Evolutionary conservation across 768 basidiomycete genomes (phyloP).

Genomic region (Serendipita sp.): DNA sequence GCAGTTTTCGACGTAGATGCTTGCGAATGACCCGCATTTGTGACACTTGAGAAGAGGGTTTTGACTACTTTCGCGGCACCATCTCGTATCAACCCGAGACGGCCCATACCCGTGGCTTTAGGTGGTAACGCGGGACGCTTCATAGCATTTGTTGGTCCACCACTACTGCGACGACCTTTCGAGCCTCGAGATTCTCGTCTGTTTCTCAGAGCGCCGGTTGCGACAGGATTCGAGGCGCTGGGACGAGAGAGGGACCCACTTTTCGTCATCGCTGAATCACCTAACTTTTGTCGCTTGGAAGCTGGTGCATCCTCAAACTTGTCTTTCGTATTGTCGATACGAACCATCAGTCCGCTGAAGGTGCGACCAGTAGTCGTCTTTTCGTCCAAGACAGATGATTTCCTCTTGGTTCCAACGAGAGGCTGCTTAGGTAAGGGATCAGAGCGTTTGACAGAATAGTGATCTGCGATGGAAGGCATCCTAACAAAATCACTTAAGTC

Average conservation of each 20-base stretch:
- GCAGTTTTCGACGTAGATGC: neutral
- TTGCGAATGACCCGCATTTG: neutral
- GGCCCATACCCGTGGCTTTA: neutral
- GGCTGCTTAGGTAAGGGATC: slow-evolving; percentile 4
- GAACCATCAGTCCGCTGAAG: too few species aligned
- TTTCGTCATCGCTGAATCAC: neutral
- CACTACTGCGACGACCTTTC: neutral
- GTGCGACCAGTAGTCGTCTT: neutral
- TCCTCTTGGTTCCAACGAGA: slow-evolving; percentile 4
- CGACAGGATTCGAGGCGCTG: neutral
- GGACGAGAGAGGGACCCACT: neutral
- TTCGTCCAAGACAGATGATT: neutral
- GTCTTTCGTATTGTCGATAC: neutral
- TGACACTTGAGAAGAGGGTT: neutral
- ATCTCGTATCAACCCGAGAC: neutral
- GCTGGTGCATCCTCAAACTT: neutral
- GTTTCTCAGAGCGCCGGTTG: neutral
- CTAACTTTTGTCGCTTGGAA: neutral
- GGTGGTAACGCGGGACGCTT: neutral
- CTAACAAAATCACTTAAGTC: neutral
- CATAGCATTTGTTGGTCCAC: neutral
- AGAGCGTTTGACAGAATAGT: slow-evolving; percentile 29
- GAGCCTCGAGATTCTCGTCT: neutral
- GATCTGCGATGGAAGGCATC: slow-evolving; percentile 59
- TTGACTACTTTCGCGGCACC: slow-evolving; percentile 1